Conservation (phyloP, 371 early-diverging fungal genomes). For the Actinomortierella wolfii region DNA sequence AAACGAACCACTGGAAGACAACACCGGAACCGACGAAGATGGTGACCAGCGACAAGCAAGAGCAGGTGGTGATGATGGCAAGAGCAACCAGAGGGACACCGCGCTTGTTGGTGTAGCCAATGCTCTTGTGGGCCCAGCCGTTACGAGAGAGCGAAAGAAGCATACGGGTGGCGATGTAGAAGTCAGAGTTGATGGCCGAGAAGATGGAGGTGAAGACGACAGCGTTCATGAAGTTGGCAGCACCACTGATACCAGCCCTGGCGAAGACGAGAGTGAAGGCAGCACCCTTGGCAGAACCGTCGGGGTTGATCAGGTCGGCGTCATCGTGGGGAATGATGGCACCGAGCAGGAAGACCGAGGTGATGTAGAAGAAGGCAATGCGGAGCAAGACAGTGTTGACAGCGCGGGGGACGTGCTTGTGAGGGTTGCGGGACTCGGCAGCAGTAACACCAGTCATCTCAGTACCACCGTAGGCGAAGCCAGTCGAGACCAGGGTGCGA, state of each 20-base stretch:
- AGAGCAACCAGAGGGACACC: slow-evolving; percentile 59
- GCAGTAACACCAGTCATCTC: slow-evolving; percentile 77
- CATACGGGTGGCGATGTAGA: slow-evolving; percentile 59
- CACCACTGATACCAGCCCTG: slow-evolving; percentile 53
- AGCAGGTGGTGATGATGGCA: slow-evolving; percentile 49
- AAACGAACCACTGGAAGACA: slow-evolving; percentile 63
- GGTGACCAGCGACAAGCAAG: slow-evolving; percentile 57
- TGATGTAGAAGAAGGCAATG: slow-evolving; percentile 65
- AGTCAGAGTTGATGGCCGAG: slow-evolving; percentile 64
- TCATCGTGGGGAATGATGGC: slow-evolving; percentile 67
- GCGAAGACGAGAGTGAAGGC: slow-evolving; percentile 73
- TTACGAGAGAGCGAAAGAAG: slow-evolving; percentile 55
- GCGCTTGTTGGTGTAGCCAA: slow-evolving; percentile 50
- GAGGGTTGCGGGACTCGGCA: slow-evolving; percentile 72
- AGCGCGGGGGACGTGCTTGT: slow-evolving; percentile 66
- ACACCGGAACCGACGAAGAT: slow-evolving; percentile 50
- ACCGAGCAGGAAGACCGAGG: slow-evolving; percentile 68
- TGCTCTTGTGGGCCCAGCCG: slow-evolving; percentile 54
- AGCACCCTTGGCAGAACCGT: slow-evolving; percentile 49
- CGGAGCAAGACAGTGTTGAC: slow-evolving; percentile 67
- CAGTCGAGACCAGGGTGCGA: slow-evolving; percentile 71
- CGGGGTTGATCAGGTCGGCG: slow-evolving; percentile 47
- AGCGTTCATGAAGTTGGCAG: slow-evolving; percentile 62
- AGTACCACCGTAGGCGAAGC: slow-evolving; percentile 77
- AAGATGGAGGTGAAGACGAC: slow-evolving; percentile 60